Base-by-base conservation (phyloP, 306 rosid genomes). In the Castanospermum australe region DNA sequence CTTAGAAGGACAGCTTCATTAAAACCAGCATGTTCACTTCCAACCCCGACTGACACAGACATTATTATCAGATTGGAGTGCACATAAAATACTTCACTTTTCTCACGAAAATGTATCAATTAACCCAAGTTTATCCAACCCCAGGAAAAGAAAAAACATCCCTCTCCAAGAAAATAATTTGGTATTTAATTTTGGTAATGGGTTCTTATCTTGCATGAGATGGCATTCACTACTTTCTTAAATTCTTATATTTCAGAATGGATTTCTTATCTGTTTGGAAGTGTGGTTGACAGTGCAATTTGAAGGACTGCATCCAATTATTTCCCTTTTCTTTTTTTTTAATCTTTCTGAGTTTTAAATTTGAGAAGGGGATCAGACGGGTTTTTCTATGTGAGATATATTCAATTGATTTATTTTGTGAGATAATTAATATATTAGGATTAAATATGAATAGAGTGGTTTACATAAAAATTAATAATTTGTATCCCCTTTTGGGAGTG, bases 21-120 rank as follows among this genome's bases (percentile, higher is more conserved):
- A 84, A 77, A 79, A 85, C 91, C 88, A 79, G 89, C 93, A 82
- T 85, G 89, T 83, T 76, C 89, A 83, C 64, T 51, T 69, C 86
- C 86, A 78, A 79, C 79, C 71, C 55, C 9, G 51, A 63, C 86
- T 75, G 86, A 78, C 82, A 81, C 68, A 7, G 3, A 79, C 81
- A 84, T 57, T 70, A 71, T 80, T 62, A 36, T 56, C 78, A 39
- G 39, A n/a, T 79, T 75, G 76, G 64, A 67, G 4, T 73, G 41
- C 72, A 60, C 67, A 73, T 64, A 28, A 69, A 57, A 22, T 22
- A 54, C 15, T 30, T 20, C 57, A 39, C 64, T 38, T 5, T 55
- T 64, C 24, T 66, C 38, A 24, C 42, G 15, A 5, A 32, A 54
- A 48, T 54, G 11, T 42, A 65, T 61, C 24, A n/a, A n/a, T n/a